These are phyloP conservation scores for Malania oleifera DNA, from an alignment of 164 flowering plant species.

Conservation along the genomic window DNA sequence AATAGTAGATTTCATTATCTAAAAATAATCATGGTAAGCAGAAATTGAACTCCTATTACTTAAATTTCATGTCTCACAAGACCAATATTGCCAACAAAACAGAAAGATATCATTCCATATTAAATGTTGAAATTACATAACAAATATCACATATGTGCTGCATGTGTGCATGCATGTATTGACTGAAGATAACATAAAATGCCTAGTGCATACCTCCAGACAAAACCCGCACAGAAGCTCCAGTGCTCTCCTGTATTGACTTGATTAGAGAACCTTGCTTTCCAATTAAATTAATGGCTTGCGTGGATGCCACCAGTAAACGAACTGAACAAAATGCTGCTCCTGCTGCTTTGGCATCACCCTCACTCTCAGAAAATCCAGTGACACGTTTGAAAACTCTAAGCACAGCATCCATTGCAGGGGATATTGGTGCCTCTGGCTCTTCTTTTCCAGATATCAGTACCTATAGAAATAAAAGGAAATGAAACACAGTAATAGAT, in stretches of 20 bases:
- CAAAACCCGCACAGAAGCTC: constrained; percentile 69
- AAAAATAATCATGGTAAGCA: too few relatives aligned
- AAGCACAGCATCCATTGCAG: constrained; percentile 86
- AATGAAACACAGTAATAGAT: too few relatives aligned
- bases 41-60: too few relatives aligned
- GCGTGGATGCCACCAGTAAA: constrained; percentile 71
- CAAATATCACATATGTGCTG: too few relatives aligned
- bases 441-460: constrained; percentile 86
- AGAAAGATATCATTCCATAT: too few relatives aligned
- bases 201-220: constrained; percentile 72
- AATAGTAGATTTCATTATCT: too few relatives aligned
- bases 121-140: too few relatives aligned
- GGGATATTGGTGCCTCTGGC: constrained; percentile 66
- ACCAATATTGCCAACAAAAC: too few relatives aligned
- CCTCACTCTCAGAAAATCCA: constrained; percentile 59
- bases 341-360: constrained; percentile 29
- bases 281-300: constrained; percentile 84
- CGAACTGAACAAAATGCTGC: constrained; percentile 60
- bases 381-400: constrained; percentile 76
- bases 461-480: constrained; percentile 30
- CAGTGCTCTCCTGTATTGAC: constrained; percentile 73
- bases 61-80: too few relatives aligned
- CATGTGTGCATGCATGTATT: too few relatives aligned
- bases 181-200: too few relatives aligned
- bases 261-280: constrained; percentile 85